These are phyloP conservation scores for Silene noctiflora DNA, from an alignment of 179 eudicot genomes.

Conservation along the genomic window DNA sequence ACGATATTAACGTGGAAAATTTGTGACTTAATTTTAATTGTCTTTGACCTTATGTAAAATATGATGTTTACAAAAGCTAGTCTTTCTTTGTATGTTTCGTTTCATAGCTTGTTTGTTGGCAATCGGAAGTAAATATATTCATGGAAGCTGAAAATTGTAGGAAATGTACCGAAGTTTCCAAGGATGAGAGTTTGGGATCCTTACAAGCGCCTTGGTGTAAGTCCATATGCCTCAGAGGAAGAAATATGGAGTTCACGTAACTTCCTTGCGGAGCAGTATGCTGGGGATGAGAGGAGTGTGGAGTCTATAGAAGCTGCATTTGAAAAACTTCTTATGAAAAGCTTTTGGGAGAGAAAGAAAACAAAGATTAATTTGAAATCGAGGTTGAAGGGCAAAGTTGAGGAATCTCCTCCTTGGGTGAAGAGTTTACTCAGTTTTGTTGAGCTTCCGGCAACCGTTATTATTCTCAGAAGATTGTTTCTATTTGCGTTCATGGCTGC, in stretches of 20 bases:
- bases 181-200: constrained; percentile 82
- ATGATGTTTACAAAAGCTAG: background rate
- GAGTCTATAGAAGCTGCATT: constrained; percentile 94
- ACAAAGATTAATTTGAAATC: constrained; percentile 85
- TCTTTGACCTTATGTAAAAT: background rate
- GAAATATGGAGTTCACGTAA: constrained; percentile 92
- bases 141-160: constrained; percentile 29
- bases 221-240: constrained; percentile 83
- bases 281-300: constrained; percentile 75
- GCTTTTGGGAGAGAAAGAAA: constrained; percentile 70
- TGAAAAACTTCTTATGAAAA: constrained; percentile 80
- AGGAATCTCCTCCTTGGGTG: constrained; percentile 97
- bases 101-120: background rate
- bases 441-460: constrained; percentile 74
- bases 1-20: background rate
- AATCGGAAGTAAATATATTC: background rate
- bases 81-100: background rate
- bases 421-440: constrained; percentile 74
- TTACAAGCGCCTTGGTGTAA: constrained; percentile 88
- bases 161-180: constrained; percentile 57
- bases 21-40: background rate
- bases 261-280: constrained; percentile 75
- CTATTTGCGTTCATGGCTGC: constrained; percentile 78
- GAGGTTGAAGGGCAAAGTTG: constrained; percentile 82
- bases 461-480: constrained; percentile 79